Evolutionary conservation across 352 stramenopile genomes (phyloP), one percentile per base, ranked within the genome.

Genomic region (Globisporangium rhizosaccharum): DNA sequence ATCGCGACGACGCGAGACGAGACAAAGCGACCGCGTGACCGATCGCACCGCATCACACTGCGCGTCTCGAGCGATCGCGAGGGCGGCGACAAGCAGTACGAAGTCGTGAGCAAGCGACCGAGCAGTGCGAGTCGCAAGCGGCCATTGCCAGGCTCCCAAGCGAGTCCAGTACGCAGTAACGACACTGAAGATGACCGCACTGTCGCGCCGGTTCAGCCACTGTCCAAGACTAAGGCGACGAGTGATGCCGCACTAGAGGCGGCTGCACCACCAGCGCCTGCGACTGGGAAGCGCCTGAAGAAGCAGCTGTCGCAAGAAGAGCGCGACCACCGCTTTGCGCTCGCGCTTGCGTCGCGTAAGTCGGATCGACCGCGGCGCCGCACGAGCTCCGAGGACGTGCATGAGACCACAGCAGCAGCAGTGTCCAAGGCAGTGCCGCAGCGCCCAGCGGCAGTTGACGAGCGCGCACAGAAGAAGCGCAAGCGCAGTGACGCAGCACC

Each of bases 101-200:
- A 42, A 44, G 25, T 25, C 10, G 20, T 36, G 18, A 18, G 42
- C 39, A 50, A 25, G 5, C 58, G 33, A 3, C 47, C 42, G 12
- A 59, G 42, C 30, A 59, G 58, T 6, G 23, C 20, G 41, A 59
- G 51, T 36, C 59, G 59, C 37, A 65, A 65, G 47, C 59, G 59
- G 0, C 59, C 59, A 37, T 46, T 65, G 14, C 52, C 53, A 39
- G 33, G 33, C 33, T 5, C 33, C 1, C 33, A 14, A 2, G 33
- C 33, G 33, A 39, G 33, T 39, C 33, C 33, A 12, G 41, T 20
- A 2, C 14, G 14, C 11, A 2, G 18, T 14, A 47, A 47, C 3
- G 41, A 47, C 41, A 2, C 41, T 1, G 18, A n/a, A 9, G 2
- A 14, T 14, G 41, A 23, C 20, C 18, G 41, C 41, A 14, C 12